These are phyloP conservation scores for Wallemia ichthyophaga DNA, from an alignment of 1,284 basidiomycete genomes.

Conservation along the genomic window DNA sequence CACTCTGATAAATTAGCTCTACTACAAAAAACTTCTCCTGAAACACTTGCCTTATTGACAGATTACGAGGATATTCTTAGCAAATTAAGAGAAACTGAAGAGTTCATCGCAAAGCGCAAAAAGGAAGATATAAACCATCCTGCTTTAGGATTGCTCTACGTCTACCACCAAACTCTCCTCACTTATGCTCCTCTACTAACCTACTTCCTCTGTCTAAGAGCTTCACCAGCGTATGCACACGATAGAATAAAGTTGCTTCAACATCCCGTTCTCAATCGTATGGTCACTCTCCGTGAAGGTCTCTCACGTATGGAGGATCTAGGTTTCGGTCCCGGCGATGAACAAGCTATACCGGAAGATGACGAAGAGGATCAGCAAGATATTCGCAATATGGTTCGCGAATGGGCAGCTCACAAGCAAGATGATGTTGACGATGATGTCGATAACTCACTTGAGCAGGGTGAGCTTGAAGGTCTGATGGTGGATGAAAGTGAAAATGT, in stretches of 20 bases:
- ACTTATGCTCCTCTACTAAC: slow-evolving; percentile 73
- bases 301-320: slow-evolving; percentile 53
- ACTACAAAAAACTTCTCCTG: slow-evolving; percentile 48
- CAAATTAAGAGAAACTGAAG: slow-evolving; percentile 25
- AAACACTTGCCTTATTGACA: slow-evolving; percentile 26
- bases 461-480: slow-evolving; percentile 2
- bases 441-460: slow-evolving; percentile 3
- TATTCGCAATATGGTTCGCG: slow-evolving; percentile 7
- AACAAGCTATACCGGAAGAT: slow-evolving; percentile 16
- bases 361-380: slow-evolving; percentile 16
- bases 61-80: slow-evolving; percentile 22
- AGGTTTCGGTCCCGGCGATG: slow-evolving; percentile 25
- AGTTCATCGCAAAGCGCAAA: slow-evolving; percentile 27
- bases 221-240: slow-evolving; percentile 29
- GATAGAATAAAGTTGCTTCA: slow-evolving; percentile 32
- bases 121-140: slow-evolving; percentile 21
- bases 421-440: slow-evolving; percentile 7
- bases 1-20: slow-evolving; percentile 13
- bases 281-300: slow-evolving; percentile 58
- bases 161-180: slow-evolving; percentile 53
- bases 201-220: slow-evolving; percentile 68
- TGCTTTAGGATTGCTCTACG: slow-evolving; percentile 32
- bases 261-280: slow-evolving; percentile 50
- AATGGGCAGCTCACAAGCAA: slow-evolving; percentile 5
- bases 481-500: slow-evolving; percentile 5